A percentile compares a stretch with the other conserved stretches of the same genome.
These are phyloP conservation scores for Dovyalis caffra DNA, from an alignment of 345 rosid species.

Conservation along the genomic window DNA sequence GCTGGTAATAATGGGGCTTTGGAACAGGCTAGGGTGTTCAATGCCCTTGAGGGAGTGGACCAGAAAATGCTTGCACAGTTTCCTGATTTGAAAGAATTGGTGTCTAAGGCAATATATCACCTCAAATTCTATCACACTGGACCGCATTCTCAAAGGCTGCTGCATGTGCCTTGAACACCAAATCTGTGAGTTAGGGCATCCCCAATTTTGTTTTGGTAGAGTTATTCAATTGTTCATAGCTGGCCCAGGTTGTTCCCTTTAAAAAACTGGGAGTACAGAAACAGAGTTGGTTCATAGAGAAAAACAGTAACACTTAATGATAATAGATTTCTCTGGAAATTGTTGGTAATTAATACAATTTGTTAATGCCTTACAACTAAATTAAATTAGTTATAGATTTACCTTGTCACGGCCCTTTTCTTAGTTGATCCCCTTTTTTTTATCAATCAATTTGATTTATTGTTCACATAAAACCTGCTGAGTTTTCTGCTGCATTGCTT, in stretches of 20 bases:
- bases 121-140: conserved; percentile 61
- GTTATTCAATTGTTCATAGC: conserved; percentile 3
- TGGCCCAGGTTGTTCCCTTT: neutral
- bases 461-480: neutral
- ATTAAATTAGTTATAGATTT: neutral
- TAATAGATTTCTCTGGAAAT: neutral
- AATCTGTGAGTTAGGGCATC: neutral
- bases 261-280: conserved; percentile 6
- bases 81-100: conserved; percentile 68
- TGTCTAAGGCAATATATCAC: conserved; percentile 53
- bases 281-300: neutral
- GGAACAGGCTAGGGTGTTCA: conserved; percentile 72
- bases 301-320: neutral
- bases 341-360: neutral
- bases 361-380: neutral
- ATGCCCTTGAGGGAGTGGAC: conserved; percentile 79
- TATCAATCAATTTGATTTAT: neutral
- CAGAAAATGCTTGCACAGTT: conserved; percentile 47
- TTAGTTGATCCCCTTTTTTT: neutral
- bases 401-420: neutral
- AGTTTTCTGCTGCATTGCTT: neutral
- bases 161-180: conserved; percentile 23
- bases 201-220: neutral
- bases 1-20: conserved; percentile 56
- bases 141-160: conserved; percentile 52